Evolutionary conservation across 2,329 filamentous ascomycete genomes (phyloP).

Genomic region (Exophiala oligosperma): DNA sequence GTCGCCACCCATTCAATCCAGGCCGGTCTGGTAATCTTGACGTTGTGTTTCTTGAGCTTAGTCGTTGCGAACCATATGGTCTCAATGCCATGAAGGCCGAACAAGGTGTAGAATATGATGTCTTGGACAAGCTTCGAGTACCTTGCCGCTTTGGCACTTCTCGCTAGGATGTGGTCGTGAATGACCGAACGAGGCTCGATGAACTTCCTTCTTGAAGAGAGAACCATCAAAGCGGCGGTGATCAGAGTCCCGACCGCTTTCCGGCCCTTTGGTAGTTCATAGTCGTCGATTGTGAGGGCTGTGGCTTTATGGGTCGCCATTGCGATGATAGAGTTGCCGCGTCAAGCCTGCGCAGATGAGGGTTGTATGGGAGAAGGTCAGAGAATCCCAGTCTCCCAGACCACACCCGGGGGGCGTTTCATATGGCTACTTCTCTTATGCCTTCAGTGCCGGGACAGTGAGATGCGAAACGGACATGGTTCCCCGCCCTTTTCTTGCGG

Average conservation of each 20-base stretch:
- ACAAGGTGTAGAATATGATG: conserved; percentile 20
- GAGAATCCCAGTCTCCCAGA: conserved; percentile 2
- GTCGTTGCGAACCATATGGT: conserved; percentile 16
- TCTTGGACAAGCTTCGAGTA: conserved; percentile 20
- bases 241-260: conserved; percentile 14
- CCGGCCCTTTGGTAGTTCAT: conserved; percentile 15
- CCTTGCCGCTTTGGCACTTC: conserved; percentile 11
- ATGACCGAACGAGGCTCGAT: conserved; percentile 22
- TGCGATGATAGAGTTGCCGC: conserved; percentile 1
- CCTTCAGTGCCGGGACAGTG: neutral
- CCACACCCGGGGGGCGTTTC: neutral
- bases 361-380: conserved; percentile 1
- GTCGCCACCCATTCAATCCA: conserved; percentile 24
- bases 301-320: conserved; percentile 23
- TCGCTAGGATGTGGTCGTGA: conserved; percentile 21
- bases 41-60: conserved; percentile 20
- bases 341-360: neutral
- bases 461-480: conserved; percentile 9
- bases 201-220: conserved; percentile 21
- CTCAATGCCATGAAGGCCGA: conserved; percentile 14
- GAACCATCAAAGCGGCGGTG: conserved; percentile 13
- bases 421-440: conserved; percentile 5
- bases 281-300: conserved; percentile 22
- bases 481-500: conserved; percentile 17
- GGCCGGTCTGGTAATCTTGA: conserved; percentile 16